Evolutionary conservation across 352 stramenopile genomes (phyloP), one percentile per base, ranked within the genome.

Genomic region (Thalassiosira sp.): DNA sequence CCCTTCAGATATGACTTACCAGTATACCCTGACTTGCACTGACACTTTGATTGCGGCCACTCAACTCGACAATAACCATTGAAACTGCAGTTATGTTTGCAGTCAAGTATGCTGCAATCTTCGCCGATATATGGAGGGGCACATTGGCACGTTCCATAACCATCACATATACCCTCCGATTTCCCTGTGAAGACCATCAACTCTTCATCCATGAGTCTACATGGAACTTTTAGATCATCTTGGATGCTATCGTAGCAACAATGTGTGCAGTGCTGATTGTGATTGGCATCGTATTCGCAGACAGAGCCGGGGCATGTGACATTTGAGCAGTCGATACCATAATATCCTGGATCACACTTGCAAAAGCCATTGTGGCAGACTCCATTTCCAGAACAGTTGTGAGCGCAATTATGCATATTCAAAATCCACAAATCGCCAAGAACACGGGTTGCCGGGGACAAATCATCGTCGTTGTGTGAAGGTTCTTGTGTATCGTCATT

Each of bases 251-350:
- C 87, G 87, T 64, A 95, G 79, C 96, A 98, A 79, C 95, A 98
- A 81, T 98, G 96, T 24, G 84, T 80, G 81, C 96, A 98, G 1
- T 94, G 84, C 78, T 98, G 94, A 27, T 87, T 1, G 70, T 90
- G 2, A 88, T 86, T 28, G 24, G 96, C 90, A 66, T 98, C 89
- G 80, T 97, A 98, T 24, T 88, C 79, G 70, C 96, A 98, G 27
- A 94, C 97, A 35, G 94, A 95, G 0, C 96, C 96, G 0, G 96
- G 95, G 68, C 96, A 98, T 5, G 94, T 95, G 16, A 90, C 92
- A 74, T 98, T 98, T 7, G 93, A 97, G 79, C 96, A 98, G 77
- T 98, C 96, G 1, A 94, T 70, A n/a, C 96, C 96, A 71, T 97
- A 98, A 78, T 97, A 98, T 11, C 96, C 96, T 56, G 96, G 91